phyloP scores from a whole-genome alignment of 2,329 filamentous ascomycete genomes.

The Fusarium nodosum region DNA sequence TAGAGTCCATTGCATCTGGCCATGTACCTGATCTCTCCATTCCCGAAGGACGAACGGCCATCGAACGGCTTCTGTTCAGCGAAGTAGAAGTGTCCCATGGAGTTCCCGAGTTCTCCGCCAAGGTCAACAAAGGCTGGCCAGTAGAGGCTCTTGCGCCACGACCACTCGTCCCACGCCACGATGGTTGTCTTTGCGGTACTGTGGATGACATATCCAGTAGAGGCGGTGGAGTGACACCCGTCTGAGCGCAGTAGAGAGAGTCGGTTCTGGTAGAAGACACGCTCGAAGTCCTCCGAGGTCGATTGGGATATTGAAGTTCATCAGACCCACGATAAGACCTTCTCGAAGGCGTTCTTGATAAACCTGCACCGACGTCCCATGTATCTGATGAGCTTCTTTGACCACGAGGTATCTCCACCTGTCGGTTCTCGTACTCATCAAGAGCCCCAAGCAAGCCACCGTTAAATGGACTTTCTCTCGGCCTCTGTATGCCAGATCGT shows the following conservation, averaged over 20 bases:
- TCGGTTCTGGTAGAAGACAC: constrained; percentile 8
- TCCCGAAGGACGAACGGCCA: not conserved
- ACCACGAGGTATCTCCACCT: not conserved
- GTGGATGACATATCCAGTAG: not conserved
- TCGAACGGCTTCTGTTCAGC: not conserved
- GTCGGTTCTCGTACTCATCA: accelerated
- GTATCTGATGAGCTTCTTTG: not conserved
- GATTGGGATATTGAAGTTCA: not conserved
- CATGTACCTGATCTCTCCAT: accelerated
- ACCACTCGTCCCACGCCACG: not conserved
- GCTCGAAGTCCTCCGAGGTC: not conserved
- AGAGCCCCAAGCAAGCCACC: constrained; percentile 4
- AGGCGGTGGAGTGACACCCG: not conserved
- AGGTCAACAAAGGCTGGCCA: accelerated
- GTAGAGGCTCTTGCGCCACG: not conserved
- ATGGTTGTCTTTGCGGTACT: not conserved
- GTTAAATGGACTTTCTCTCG: not conserved
- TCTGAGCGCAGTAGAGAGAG: constrained; percentile 14
- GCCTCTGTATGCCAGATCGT: accelerated
- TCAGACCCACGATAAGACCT: not conserved
- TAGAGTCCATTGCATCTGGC: accelerated
- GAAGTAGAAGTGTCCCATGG: accelerated
- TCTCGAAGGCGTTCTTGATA: not conserved
- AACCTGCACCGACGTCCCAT: accelerated
- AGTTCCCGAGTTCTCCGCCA: accelerated